A percentile compares a stretch with the other conserved stretches of the same genome.
These are phyloP conservation scores for Actinidia arguta DNA, from an alignment of 179 eudicot species.

Conservation along the genomic window DNA sequence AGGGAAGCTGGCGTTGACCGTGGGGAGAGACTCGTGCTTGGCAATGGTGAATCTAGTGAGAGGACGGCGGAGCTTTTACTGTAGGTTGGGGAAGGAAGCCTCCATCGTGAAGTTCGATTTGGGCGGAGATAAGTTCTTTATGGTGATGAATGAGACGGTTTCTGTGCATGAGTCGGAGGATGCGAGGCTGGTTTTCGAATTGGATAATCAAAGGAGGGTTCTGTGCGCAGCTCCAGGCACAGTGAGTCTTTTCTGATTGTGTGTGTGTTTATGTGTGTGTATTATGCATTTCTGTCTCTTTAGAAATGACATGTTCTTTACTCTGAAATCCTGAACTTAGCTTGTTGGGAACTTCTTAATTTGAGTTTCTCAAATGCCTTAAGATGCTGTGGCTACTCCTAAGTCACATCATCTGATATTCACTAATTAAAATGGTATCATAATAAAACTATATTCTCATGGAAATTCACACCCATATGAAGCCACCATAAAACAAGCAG, in stretches of 20 bases:
- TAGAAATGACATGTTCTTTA: not conserved
- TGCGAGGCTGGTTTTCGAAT: conserved; percentile 57
- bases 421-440: no score
- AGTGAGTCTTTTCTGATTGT: conserved; percentile 38
- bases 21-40: conserved; percentile 74
- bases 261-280: not conserved
- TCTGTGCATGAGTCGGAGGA: conserved; percentile 79
- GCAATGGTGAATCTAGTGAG: conserved; percentile 90
- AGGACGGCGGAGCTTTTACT: conserved; percentile 42
- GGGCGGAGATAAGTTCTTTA: conserved; percentile 67
- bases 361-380: not conserved
- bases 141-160: conserved; percentile 69
- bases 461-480: no score
- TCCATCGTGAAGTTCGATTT: conserved; percentile 52
- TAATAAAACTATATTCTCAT: no score
- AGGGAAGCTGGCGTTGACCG: conserved; percentile 76
- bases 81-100: conserved; percentile 72
- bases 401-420: no score
- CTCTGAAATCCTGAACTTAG: not conserved
- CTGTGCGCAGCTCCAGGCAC: conserved; percentile 73
- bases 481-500: no score
- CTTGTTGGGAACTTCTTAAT: not conserved
- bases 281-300: no score
- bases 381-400: no score
- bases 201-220: conserved; percentile 53